A percentile compares a stretch with the other conserved stretches of the same genome.
phyloP scores from a whole-genome alignment of 495 filamentous ascomycete genomes.

The Aspergillus funiculosus region DNA sequence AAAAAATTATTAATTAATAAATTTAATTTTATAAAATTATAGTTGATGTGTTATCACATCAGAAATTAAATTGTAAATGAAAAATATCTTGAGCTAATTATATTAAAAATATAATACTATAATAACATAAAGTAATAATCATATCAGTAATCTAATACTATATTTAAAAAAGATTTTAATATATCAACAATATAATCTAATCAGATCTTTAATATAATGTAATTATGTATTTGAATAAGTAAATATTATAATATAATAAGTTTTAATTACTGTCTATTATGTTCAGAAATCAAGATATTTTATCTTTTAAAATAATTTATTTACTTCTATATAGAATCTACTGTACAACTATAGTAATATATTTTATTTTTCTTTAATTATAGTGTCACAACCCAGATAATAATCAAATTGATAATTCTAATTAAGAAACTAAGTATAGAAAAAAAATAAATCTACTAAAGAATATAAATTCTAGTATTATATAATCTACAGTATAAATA shows the following conservation, averaged over 20 bases:
- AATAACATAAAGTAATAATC: too few relatives aligned
- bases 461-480: too few relatives aligned
- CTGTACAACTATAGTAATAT: not conserved
- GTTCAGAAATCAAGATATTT: too few relatives aligned
- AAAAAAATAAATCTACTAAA: too few relatives aligned
- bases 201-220: too few relatives aligned
- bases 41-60: not conserved
- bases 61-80: not conserved
- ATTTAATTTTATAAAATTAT: not conserved
- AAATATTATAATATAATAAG: not conserved
- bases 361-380: not conserved
- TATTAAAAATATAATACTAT: not conserved
- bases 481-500: too few relatives aligned
- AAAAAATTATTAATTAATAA: not conserved
- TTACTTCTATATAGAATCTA: not conserved
- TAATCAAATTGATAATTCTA: too few relatives aligned
- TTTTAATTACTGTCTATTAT: not conserved
- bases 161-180: not conserved
- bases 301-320: not conserved
- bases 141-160: too few relatives aligned
- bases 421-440: too few relatives aligned
- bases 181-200: not conserved
- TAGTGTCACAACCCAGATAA: too few relatives aligned
- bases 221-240: too few relatives aligned
- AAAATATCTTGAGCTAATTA: not conserved